Evolutionary conservation across 2,329 filamentous ascomycete species (phyloP).

Genomic region (Trichophyton mentagrophytes): DNA sequence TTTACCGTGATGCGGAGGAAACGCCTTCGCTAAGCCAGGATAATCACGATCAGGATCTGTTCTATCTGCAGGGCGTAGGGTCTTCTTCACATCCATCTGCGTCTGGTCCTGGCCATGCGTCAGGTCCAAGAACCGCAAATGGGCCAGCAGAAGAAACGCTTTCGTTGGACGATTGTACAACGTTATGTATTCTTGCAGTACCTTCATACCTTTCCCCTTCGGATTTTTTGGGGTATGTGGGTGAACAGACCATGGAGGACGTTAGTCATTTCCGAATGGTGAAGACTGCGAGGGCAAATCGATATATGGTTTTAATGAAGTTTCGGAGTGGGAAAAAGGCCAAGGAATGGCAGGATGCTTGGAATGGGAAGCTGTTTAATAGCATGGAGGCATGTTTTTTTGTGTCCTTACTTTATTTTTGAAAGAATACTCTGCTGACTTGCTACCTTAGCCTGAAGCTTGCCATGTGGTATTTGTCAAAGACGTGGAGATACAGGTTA

Average conservation of each 20-base stretch:
- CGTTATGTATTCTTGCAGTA: constrained; percentile 84
- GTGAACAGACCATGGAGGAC: constrained; percentile 69
- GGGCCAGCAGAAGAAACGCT: background rate
- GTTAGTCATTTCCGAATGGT: constrained; percentile 94
- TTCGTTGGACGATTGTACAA: constrained; percentile 55
- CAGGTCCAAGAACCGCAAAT: too few relatives aligned
- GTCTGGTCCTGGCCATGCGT: too few relatives aligned
- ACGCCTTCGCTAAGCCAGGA: constrained; percentile 43
- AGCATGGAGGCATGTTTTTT: constrained; percentile 59
- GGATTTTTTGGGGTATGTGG: constrained; percentile 83
- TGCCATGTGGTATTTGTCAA: constrained; percentile 93
- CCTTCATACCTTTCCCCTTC: constrained; percentile 85
- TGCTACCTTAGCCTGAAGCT: constrained; percentile 56
- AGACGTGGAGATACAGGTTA: constrained; percentile 58
- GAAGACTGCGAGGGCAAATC: constrained; percentile 72
- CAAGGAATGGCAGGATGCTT: constrained; percentile 66
- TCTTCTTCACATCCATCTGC: constrained; percentile 12
- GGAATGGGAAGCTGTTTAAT: constrained; percentile 89
- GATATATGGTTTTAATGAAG: constrained; percentile 93
- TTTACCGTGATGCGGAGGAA: constrained; percentile 77
- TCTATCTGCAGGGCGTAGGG: constrained; percentile 23
- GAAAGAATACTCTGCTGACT: constrained; percentile 8
- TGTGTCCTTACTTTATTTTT: constrained; percentile 6
- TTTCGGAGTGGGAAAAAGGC: constrained; percentile 67
- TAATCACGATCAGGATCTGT: constrained; percentile 35